Evolutionary conservation across 768 basidiomycete species (phyloP), one percentile per base, ranked within the genome.

Genomic region (Mycena indigotica): DNA sequence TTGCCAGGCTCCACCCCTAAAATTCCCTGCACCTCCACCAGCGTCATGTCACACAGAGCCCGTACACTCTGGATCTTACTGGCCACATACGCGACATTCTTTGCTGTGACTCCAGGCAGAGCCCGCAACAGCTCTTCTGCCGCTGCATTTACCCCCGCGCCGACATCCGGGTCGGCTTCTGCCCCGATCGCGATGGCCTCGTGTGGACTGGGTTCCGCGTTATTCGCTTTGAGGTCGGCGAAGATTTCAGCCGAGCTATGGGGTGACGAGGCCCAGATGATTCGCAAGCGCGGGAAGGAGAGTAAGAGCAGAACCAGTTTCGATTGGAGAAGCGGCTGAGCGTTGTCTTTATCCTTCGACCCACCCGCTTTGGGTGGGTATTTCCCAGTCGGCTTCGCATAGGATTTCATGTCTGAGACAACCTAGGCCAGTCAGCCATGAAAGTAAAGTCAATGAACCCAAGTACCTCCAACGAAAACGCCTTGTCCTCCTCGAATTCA

Each of bases 191-290:
- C 73, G 38, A 94, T 84, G 0, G 97, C 95, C 39, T 82, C 82
- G 15, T 75, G 67, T 8, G 86, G 82, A 60, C 96, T 89, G 0
- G 97, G 97, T 69, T 99, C 93, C 0, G 83, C 73, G 45, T 84
- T 82, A 64, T 88, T 86, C 28, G 74, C 60, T 67, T 99, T 99
- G 29, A 99, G 85, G 67, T 98, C 97, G 46, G 83, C 84, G 78
- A 98, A 95, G 55, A 98, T 94, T 56, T 94, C 89, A 0, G 93
- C 82, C 0, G 93, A 95, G 19, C 91, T 89, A 67, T 94, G 92
- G 0, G 97, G 93, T 1, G 95, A 98, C 1, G 95, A 95, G 0
- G 95, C 95, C 97, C 97, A 98, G 69, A 99, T 91, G 67, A 98
- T 91, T 41, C 93, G 87, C 2, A 99, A 76, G 15, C 92, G 88